A percentile compares a stretch with the other conserved stretches of the same genome.
Conservation (phyloP, 805 yeast species). For the Saccharomycopsis selenospora region DNA sequence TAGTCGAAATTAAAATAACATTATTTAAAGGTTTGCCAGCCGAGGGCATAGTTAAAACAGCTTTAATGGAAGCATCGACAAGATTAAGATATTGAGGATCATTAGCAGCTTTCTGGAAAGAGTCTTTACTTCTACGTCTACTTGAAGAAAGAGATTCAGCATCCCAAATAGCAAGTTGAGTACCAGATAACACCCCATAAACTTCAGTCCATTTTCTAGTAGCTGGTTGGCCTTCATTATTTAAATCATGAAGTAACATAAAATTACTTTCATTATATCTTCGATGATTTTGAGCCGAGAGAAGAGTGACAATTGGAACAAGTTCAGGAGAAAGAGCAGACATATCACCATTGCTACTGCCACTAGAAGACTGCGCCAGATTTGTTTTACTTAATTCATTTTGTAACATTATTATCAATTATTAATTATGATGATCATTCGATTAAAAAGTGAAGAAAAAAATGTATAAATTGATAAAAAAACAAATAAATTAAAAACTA, state of each 20-base stretch:
- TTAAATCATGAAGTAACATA: slow-evolving; percentile 64
- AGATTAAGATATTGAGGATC: slow-evolving; percentile 86
- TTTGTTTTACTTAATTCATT: background rate
- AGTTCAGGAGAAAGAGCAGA: slow-evolving; percentile 33
- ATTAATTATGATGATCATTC: no score
- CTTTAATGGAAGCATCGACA: slow-evolving; percentile 80
- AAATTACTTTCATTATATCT: slow-evolving; percentile 71
- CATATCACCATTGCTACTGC: background rate
- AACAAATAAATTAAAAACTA: no score
- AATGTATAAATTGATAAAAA: no score
- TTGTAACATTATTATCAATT: no score
- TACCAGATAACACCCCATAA: slow-evolving; percentile 85
- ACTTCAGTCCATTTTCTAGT: slow-evolving; percentile 88
- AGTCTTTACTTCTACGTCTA: slow-evolving; percentile 31
- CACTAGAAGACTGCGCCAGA: background rate
- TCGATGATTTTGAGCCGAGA: slow-evolving; percentile 69
- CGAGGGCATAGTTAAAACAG: slow-evolving; percentile 57
- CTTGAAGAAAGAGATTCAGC: slow-evolving; percentile 55
- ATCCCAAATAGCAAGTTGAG: slow-evolving; percentile 90
- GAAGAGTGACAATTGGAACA: slow-evolving; percentile 63
- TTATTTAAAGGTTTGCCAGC: slow-evolving; percentile 51
- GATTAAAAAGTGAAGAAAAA: no score
- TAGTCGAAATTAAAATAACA: slow-evolving; percentile 84
- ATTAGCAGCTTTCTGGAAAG: slow-evolving; percentile 48
- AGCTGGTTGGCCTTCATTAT: slow-evolving; percentile 76